phyloP scores from a whole-genome alignment of 345 rosid species.

The Melaleuca alternifolia region DNA sequence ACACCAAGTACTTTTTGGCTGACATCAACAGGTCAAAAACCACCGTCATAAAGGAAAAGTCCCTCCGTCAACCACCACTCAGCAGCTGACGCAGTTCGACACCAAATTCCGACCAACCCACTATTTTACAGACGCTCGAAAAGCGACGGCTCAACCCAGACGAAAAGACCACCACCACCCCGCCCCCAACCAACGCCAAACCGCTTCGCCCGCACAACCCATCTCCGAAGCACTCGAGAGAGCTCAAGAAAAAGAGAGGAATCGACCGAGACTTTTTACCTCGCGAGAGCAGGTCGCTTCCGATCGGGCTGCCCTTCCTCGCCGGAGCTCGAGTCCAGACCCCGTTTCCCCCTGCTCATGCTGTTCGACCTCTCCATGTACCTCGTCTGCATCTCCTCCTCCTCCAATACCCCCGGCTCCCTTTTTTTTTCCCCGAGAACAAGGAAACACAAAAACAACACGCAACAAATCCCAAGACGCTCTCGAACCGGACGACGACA shows the following conservation, averaged over 20 bases:
- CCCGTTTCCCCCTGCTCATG: constrained; percentile 71
- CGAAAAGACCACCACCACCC: background rate
- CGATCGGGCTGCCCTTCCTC: constrained; percentile 64
- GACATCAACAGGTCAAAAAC: background rate
- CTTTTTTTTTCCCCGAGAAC: background rate
- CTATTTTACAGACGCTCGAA: background rate
- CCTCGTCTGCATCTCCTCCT: constrained; percentile 53
- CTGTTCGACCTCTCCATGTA: constrained; percentile 74
- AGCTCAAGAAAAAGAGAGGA: background rate
- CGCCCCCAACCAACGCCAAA: background rate
- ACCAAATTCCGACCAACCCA: background rate
- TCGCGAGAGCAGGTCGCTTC: constrained; percentile 89
- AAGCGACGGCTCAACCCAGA: background rate
- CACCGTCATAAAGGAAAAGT: background rate
- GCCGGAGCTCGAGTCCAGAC: constrained; percentile 41
- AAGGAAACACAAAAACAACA: background rate
- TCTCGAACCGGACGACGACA: background rate
- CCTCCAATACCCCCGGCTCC: background rate
- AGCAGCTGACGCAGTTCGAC: background rate
- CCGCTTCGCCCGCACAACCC: background rate
- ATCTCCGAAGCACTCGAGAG: background rate
- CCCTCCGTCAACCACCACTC: background rate
- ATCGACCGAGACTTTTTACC: constrained; percentile 4
- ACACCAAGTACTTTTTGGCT: background rate
- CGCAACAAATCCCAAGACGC: background rate